Evolutionary conservation across 371 early-diverging fungal species (phyloP), one percentile per base, ranked within the genome.

Genomic region (Apophysomyces ossiformis): DNA sequence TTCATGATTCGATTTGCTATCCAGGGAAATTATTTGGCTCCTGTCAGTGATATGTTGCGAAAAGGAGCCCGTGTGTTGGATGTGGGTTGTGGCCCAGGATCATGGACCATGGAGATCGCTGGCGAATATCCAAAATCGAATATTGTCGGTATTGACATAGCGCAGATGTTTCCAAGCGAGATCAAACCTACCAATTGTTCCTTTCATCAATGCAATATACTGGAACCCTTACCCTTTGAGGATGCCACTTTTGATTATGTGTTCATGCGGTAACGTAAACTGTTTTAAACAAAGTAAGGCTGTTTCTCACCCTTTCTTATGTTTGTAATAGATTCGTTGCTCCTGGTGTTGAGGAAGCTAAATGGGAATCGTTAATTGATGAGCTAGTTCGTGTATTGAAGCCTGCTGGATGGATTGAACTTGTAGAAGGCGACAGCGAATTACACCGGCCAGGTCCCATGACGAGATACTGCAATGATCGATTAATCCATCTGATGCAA

Each of bases 91-190:
- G 88, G 88, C 4, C 73, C 78, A 13, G 88, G 88, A 1, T 65
- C 83, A 4, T 87, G 88, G 88, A 76, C 84, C 35, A 84, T 80
- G 81, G 86, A 84, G 43, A 85, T 86, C 67, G 85, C 86, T 45
- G 78, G 81, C 50, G 84, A 85, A 61, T 85, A 85, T 54, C 86
- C 86, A 4, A 74, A 81, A 57, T 83, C 86, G 12, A 79, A 76
- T 39, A 72, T 86, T 4, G 74, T 83, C 39, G 86, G 85, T n/a
- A 65, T 79, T 7, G 83, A 83, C 35, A 76, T 83, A 7, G 69
- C 73, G 5, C 65, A 67, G 12, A 73, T 76, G 67, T 83, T 75
- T 58, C 78, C 80, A 12, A 50, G 68, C 38, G 80, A 79, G 21
- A 79, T 75, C 61, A 79, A 76, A 37, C 83, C 83, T 8, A 16